phyloP scores from a whole-genome alignment of 2,329 filamentous ascomycete species.

The Penicillium brasilianum region DNA sequence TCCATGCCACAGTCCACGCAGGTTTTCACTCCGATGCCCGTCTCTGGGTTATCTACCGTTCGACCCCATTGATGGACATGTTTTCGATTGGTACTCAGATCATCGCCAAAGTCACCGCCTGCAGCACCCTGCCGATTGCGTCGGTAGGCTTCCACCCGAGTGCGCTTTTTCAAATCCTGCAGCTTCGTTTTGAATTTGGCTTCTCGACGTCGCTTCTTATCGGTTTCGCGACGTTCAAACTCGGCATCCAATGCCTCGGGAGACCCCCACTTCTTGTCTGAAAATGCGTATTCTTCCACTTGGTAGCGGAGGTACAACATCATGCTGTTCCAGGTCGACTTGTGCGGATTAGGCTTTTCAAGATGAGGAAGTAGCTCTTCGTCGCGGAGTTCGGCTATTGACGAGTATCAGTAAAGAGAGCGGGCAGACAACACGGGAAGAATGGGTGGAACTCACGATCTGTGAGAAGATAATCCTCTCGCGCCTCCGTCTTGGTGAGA shows the following conservation, averaged over 20 bases:
- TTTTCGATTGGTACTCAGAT: slow-evolving; percentile 67
- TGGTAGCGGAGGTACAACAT: slow-evolving; percentile 94
- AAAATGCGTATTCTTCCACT: slow-evolving; percentile 91
- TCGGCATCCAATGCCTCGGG: slow-evolving; percentile 84
- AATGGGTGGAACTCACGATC: slow-evolving; percentile 67
- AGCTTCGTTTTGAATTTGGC: slow-evolving; percentile 90
- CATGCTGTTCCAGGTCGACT: slow-evolving; percentile 97
- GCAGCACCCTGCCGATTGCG: slow-evolving; percentile 63
- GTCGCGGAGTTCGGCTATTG: slow-evolving; percentile 83
- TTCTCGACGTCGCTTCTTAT: slow-evolving; percentile 86
- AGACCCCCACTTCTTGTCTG: slow-evolving; percentile 82
- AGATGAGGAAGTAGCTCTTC: slow-evolving; percentile 84
- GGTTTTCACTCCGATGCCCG: slow-evolving; percentile 69
- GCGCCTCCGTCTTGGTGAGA: slow-evolving; percentile 94
- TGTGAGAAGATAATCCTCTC: slow-evolving; percentile 92
- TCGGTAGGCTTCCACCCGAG: slow-evolving; percentile 85
- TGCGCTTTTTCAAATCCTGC: slow-evolving; percentile 88
- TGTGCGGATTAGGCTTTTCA: slow-evolving; percentile 90
- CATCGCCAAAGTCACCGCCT: slow-evolving; percentile 73
- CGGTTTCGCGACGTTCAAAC: slow-evolving; percentile 76
- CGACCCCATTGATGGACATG: slow-evolving; percentile 89
- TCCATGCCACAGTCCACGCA: slow-evolving; percentile 71
- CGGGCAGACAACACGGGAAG: neutral
- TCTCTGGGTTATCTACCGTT: slow-evolving; percentile 62
- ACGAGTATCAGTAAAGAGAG: slow-evolving; percentile 8